These are phyloP conservation scores for Aphanomyces stellatus DNA, from an alignment of 352 stramenopile species.

Conservation along the genomic window DNA sequence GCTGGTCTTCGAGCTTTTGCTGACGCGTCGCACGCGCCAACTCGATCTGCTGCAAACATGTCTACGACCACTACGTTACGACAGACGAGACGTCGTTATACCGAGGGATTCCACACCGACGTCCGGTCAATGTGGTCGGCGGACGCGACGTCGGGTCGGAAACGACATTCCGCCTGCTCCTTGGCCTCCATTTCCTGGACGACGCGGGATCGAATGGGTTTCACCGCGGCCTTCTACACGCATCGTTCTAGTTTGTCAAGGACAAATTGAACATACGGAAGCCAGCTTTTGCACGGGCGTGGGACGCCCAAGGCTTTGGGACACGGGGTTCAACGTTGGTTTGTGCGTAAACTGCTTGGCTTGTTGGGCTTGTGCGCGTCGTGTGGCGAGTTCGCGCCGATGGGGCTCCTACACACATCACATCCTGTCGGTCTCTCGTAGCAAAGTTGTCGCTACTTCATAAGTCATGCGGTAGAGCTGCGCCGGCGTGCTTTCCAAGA, in stretches of 20 bases:
- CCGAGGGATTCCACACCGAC: conserved; percentile 25
- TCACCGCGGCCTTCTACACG: conserved; percentile 1
- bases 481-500: conserved; percentile 44
- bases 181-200: conserved; percentile 58
- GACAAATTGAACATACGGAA: conserved; percentile 11
- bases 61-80: conserved; percentile 46
- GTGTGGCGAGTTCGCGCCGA: conserved; percentile 47
- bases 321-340: conserved; percentile 68
- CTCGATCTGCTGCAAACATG: conserved; percentile 62
- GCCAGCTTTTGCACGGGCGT: conserved; percentile 40
- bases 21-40: conserved; percentile 40
- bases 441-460: conserved; percentile 8
- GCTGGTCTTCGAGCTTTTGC: conserved; percentile 49
- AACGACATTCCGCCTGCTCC: conserved; percentile 60
- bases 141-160: conserved; percentile 28
- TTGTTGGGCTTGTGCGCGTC: conserved; percentile 42
- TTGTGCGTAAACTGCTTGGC: conserved; percentile 63
- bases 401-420: conserved; percentile 32
- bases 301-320: conserved; percentile 41
- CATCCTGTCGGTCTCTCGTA: background rate
- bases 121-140: conserved; percentile 24
- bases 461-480: conserved; percentile 64
- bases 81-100: conserved; percentile 18
- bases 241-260: background rate
- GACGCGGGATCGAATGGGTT: conserved; percentile 39